A percentile compares a stretch with the other conserved stretches of the same genome.
These are phyloP conservation scores for Pythium coloratum DNA, from an alignment of 352 stramenopile genomes.

Conservation along the genomic window DNA sequence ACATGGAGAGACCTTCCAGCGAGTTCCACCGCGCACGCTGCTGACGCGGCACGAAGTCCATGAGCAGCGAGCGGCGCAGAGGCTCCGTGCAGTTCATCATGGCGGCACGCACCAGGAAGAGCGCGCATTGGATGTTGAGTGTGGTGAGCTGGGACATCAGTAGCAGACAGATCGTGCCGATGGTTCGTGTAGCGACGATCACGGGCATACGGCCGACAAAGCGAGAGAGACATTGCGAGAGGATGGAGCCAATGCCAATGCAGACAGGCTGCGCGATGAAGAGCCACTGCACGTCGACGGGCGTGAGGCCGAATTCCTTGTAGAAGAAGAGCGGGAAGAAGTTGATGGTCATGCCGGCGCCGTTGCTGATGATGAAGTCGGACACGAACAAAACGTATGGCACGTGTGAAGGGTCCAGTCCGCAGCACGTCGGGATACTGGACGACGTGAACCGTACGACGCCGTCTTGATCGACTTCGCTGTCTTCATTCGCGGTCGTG, in stretches of 20 bases:
- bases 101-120: conserved; percentile 54
- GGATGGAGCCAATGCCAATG: conserved; percentile 41
- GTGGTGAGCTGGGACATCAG: conserved; percentile 43
- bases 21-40: conserved; percentile 72
- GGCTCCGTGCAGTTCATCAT: conserved; percentile 68
- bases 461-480: conserved; percentile 10
- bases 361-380: conserved; percentile 74
- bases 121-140: conserved; percentile 33
- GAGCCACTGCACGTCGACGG: conserved; percentile 55
- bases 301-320: conserved; percentile 51
- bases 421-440: conserved; percentile 17
- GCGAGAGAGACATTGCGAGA: conserved; percentile 44
- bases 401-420: conserved; percentile 44
- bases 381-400: conserved; percentile 61
- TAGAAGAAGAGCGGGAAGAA: conserved; percentile 73
- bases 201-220: conserved; percentile 50
- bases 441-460: neutral
- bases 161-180: conserved; percentile 45
- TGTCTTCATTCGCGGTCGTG: conserved; percentile 10
- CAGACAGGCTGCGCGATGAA: conserved; percentile 55
- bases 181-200: conserved; percentile 42
- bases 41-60: conserved; percentile 70
- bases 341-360: conserved; percentile 51
- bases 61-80: conserved; percentile 64
- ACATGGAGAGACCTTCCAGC: conserved; percentile 60